A percentile compares a stretch with the other conserved stretches of the same genome.
These are phyloP conservation scores for Colletotrichum echinochloae DNA, from an alignment of 2,329 filamentous ascomycete species.

Conservation along the genomic window DNA sequence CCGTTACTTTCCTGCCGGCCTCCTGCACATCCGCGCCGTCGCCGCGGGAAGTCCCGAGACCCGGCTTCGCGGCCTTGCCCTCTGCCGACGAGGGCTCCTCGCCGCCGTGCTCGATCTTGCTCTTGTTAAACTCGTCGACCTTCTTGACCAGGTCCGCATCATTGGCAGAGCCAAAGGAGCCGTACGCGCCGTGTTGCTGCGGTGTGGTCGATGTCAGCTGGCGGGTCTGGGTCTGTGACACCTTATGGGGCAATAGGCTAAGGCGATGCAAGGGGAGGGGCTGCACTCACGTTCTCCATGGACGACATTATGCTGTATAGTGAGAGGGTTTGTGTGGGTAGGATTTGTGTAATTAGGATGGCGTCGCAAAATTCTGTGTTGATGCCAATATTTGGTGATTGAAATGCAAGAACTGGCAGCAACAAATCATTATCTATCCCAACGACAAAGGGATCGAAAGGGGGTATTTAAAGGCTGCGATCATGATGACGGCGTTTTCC, in stretches of 20 bases:
- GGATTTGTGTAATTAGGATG: background rate
- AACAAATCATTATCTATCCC: background rate
- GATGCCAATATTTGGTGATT: background rate
- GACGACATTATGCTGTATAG: background rate
- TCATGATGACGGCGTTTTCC: conserved; percentile 3
- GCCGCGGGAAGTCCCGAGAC: background rate
- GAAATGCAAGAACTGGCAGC: background rate
- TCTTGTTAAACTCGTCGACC: conserved; percentile 8
- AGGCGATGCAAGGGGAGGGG: background rate
- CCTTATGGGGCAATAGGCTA: background rate
- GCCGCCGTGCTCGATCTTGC: conserved; percentile 6
- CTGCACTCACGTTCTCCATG: background rate
- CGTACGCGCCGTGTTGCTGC: conserved; percentile 11
- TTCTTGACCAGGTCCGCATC: conserved; percentile 2
- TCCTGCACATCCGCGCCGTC: background rate
- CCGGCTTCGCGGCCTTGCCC: background rate
- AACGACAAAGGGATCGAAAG: background rate
- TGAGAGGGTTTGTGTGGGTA: background rate
- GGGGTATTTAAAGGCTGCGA: background rate
- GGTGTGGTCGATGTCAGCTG: background rate
- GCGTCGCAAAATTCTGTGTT: background rate
- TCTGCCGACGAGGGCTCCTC: background rate
- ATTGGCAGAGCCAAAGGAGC: conserved; percentile 8
- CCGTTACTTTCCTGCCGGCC: background rate
- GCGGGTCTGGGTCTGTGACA: too few species aligned